Evolutionary conservation across 31 red algal genomes (phyloP).

Genomic region (Pterothamnion heteromorphum): DNA sequence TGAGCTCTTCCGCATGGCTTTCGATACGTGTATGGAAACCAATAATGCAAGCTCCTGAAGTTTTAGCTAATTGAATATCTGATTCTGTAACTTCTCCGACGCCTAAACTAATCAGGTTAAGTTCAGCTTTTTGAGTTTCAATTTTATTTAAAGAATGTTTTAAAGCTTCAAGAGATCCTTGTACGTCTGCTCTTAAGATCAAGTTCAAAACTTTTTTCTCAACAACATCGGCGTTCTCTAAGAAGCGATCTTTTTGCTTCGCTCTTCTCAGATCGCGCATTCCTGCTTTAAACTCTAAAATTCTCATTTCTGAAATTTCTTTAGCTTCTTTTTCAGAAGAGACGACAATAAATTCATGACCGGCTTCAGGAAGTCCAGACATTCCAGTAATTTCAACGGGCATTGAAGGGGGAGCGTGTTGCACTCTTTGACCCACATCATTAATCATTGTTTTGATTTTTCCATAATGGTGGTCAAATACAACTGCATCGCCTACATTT

Average conservation of each 20-base stretch:
- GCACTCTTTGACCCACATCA: slow-evolving; percentile 6
- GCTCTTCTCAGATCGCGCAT: not conserved
- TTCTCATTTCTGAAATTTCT: slow-evolving; percentile 30
- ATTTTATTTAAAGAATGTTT: slow-evolving; percentile 36
- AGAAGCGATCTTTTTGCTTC: slow-evolving; percentile 24
- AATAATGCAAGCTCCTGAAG: slow-evolving; percentile 50
- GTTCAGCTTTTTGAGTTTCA: not conserved
- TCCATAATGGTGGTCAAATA: slow-evolving; percentile 53
- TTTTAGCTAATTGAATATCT: slow-evolving; percentile 56
- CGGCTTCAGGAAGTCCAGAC: slow-evolving; percentile 38
- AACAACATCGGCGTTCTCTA: not conserved
- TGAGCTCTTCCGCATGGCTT: not conserved
- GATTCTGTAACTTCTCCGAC: slow-evolving; percentile 57
- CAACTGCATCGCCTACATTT: slow-evolving; percentile 60
- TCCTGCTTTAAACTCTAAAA: not conserved
- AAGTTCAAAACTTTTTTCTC: slow-evolving; percentile 10
- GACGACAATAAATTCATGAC: slow-evolving; percentile 35
- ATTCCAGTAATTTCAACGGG: slow-evolving; percentile 58
- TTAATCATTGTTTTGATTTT: slow-evolving; percentile 57
- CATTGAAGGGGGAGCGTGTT: not conserved
- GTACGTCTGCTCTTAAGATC: slow-evolving; percentile 56
- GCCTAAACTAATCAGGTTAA: slow-evolving; percentile 43
- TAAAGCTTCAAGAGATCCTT: slow-evolving; percentile 62
- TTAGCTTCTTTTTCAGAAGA: not conserved
- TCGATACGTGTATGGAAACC: slow-evolving; percentile 54